A percentile compares a stretch with the other conserved stretches of the same genome.
Conservation (phyloP, 768 basidiomycete genomes). For the Favolaschia claudopus region DNA sequence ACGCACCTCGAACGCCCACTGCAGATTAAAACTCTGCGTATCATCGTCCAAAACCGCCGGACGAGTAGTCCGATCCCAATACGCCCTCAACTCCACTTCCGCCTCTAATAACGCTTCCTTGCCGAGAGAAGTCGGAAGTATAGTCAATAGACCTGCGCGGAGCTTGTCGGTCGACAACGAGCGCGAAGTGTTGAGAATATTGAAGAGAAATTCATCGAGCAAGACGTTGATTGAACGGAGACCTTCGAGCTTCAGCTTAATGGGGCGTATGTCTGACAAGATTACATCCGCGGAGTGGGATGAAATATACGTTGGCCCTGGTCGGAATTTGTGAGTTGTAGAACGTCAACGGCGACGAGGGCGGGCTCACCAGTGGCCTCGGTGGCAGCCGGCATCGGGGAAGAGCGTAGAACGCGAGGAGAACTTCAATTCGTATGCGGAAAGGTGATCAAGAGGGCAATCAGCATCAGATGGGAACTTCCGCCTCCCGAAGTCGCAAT, state of each 20-base stretch:
- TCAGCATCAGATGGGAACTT: too few relatives aligned
- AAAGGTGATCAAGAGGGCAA: constrained; percentile 19
- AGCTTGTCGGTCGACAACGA: constrained; percentile 79
- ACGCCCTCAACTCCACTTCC: constrained; percentile 89
- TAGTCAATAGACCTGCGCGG: constrained; percentile 71
- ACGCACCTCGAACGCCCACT: constrained; percentile 79
- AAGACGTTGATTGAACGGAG: constrained; percentile 80
- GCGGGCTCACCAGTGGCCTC: constrained; percentile 49
- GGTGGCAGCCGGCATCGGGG: constrained; percentile 52
- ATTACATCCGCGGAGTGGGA: constrained; percentile 88
- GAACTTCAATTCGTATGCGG: constrained; percentile 1
- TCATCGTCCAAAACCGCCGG: constrained; percentile 55
- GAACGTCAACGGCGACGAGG: constrained; percentile 12
- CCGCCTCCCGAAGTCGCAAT: too few relatives aligned
- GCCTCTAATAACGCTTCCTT: constrained; percentile 94
- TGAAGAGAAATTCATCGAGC: constrained; percentile 85
- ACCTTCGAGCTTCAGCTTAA: constrained; percentile 81
- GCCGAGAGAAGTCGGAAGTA: constrained; percentile 82
- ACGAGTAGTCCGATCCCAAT: constrained; percentile 77
- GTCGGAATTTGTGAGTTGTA: constrained; percentile 6
- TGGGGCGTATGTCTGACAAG: constrained; percentile 92
- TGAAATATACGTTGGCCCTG: constrained; percentile 81
- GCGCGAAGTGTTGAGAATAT: constrained; percentile 68
- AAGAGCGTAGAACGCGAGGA: constrained; percentile 28
- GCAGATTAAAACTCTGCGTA: constrained; percentile 67